Conservation (phyloP, 2,329 filamentous ascomycete species). For the Blumeriella jaapii region DNA sequence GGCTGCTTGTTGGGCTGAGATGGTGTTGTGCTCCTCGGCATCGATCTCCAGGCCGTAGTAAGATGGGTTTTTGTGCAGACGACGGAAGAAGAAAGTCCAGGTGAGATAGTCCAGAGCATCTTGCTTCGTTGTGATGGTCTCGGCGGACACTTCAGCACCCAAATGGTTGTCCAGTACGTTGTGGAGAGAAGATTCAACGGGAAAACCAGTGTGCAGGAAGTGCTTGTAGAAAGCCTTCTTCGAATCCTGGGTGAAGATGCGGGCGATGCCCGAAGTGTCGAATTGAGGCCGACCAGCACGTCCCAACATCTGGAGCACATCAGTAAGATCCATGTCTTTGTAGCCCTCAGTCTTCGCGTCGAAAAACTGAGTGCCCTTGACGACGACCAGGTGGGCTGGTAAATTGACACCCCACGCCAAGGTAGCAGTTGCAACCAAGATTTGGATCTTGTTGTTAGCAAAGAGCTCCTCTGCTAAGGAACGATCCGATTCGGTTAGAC, state of each 20-base stretch:
- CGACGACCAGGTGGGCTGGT: conserved; percentile 90
- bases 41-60: conserved; percentile 95
- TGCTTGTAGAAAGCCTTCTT: conserved; percentile 99
- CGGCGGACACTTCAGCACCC: conserved; percentile 85
- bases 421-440: conserved; percentile 89
- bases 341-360: conserved; percentile 97
- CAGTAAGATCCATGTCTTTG: conserved; percentile 97
- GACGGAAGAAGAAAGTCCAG: conserved; percentile 98
- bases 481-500: conserved; percentile 87
- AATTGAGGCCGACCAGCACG: conserved; percentile 94
- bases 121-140: conserved; percentile 87
- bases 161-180: conserved; percentile 96
- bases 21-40: conserved; percentile 81
- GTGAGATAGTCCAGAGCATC: conserved; percentile 96
- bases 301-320: conserved; percentile 95
- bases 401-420: conserved; percentile 97
- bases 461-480: conserved; percentile 90
- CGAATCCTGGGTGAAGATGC: conserved; percentile 92
- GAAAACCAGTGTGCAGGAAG: conserved; percentile 95
- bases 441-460: conserved; percentile 94
- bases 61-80: conserved; percentile 94
- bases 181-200: conserved; percentile 90
- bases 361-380: conserved; percentile 97
- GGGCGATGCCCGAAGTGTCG: conserved; percentile 86
- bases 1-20: conserved; percentile 72